Conservation (phyloP, 2,329 filamentous ascomycete genomes). For the Moelleriella libera region DNA sequence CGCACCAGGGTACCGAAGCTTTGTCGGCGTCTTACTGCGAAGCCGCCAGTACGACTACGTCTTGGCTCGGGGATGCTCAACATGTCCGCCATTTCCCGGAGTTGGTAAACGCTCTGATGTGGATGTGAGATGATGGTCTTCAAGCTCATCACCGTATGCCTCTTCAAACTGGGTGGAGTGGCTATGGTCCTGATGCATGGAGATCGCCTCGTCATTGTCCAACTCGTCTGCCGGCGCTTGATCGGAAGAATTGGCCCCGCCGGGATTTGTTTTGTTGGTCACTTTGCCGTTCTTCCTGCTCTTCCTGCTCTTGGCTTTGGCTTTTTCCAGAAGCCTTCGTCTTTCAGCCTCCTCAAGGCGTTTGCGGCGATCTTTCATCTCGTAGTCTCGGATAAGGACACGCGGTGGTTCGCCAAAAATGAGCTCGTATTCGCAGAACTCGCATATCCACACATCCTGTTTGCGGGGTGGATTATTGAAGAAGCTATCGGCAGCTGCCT, state of each 20-base stretch:
- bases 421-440: conserved; percentile 94
- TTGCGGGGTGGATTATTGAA: conserved; percentile 53
- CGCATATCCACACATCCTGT: conserved; percentile 86
- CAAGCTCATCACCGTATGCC: conserved; percentile 20
- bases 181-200: conserved; percentile 13
- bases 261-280: conserved; percentile 12
- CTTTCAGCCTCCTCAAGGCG: conserved; percentile 79
- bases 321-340: conserved; percentile 73
- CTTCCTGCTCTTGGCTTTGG: conserved; percentile 85
- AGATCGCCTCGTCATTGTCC: conserved; percentile 8
- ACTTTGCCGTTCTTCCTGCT: conserved; percentile 66
- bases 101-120: conserved; percentile 5
- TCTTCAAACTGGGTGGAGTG: conserved; percentile 25
- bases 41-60: conserved; percentile 2
- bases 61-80: conserved; percentile 4
- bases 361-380: conserved; percentile 81
- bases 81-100: conserved; percentile 4
- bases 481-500: conserved; percentile 65
- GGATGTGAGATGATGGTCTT: conserved; percentile 12
- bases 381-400: conserved; percentile 79
- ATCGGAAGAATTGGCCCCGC: conserved; percentile 8
- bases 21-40: neutral
- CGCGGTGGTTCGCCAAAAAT: conserved; percentile 83
- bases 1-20: too few species aligned
- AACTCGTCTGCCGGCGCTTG: conserved; percentile 10